A percentile compares a stretch with the other conserved stretches of the same genome.
phyloP scores from a whole-genome alignment of 179 eudicot genomes.

The Heliamphora pulchella region DNA sequence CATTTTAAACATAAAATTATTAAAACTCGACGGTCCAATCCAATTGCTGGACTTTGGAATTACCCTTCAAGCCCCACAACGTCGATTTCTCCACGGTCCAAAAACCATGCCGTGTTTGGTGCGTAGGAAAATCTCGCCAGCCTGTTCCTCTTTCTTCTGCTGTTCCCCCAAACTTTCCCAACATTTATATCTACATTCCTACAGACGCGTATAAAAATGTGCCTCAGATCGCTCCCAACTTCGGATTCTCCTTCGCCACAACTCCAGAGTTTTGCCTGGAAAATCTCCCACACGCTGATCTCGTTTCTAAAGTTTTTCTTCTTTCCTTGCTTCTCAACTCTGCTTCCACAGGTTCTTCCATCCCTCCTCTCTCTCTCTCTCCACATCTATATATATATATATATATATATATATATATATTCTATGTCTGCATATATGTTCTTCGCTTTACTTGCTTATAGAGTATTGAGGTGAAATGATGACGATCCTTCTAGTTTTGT shows the following conservation, averaged over 20 bases:
- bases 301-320: slow-evolving; percentile 11
- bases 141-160: background rate
- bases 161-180: background rate
- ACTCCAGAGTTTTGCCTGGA: slow-evolving; percentile 1
- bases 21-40: too few species aligned
- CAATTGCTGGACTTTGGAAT: too few species aligned
- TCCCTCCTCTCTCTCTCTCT: background rate
- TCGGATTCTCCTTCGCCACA: slow-evolving; percentile 13
- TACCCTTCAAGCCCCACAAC: background rate
- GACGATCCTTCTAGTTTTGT: background rate
- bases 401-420: background rate
- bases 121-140: slow-evolving; percentile 28
- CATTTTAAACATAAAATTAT: too few species aligned
- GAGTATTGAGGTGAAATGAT: background rate
- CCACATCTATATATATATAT: background rate
- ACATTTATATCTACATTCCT: too few species aligned
- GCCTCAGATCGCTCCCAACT: slow-evolving; percentile 13
- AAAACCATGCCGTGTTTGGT: slow-evolving; percentile 23
- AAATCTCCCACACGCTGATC: slow-evolving; percentile 1
- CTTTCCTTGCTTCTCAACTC: slow-evolving; percentile 4
- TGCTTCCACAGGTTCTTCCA: background rate
- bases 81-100: background rate
- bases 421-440: too few species aligned
- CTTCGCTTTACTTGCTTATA: background rate
- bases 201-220: background rate